A percentile compares a stretch with the other conserved stretches of the same genome.
Conservation (phyloP, 768 basidiomycete species). For the Baorangia bicolor region DNA sequence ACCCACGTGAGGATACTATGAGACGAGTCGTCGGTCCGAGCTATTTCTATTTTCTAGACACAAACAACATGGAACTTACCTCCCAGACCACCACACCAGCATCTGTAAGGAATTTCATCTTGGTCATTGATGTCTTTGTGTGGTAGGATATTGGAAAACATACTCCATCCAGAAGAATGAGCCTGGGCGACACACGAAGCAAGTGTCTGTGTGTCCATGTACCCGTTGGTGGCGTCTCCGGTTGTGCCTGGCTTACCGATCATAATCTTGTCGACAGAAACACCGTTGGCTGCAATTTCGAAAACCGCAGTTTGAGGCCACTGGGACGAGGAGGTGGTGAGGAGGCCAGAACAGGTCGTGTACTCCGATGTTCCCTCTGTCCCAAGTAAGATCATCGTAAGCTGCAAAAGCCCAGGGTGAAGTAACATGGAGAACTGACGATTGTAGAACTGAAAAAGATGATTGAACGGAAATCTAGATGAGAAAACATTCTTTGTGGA, state of each 20-base stretch:
- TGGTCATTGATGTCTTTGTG: background rate
- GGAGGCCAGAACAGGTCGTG: slow-evolving; percentile 55
- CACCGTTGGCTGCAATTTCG: slow-evolving; percentile 45
- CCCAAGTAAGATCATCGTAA: background rate
- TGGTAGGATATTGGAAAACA: slow-evolving; percentile 24
- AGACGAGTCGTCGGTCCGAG: background rate
- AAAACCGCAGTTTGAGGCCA: slow-evolving; percentile 60
- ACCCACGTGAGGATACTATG: slow-evolving; percentile 26
- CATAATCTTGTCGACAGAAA: slow-evolving; percentile 47
- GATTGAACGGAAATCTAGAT: background rate
- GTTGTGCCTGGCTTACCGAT: slow-evolving; percentile 51
- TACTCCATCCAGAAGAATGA: slow-evolving; percentile 63
- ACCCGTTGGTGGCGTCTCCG: slow-evolving; percentile 46
- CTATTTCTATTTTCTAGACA: no score
- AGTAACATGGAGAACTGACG: slow-evolving; percentile 11
- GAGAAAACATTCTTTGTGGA: no score
- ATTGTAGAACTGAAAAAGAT: slow-evolving; percentile 20
- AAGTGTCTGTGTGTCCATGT: slow-evolving; percentile 54
- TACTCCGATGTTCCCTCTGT: slow-evolving; percentile 60
- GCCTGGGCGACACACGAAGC: slow-evolving; percentile 61
- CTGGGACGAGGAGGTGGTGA: slow-evolving; percentile 51
- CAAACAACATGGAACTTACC: slow-evolving; percentile 18
- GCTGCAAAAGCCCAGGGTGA: no score
- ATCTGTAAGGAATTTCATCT: slow-evolving; percentile 17
- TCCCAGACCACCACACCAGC: slow-evolving; percentile 42